Conservation (phyloP, 208 protist genomes). For the Trypanosoma grayi region DNA sequence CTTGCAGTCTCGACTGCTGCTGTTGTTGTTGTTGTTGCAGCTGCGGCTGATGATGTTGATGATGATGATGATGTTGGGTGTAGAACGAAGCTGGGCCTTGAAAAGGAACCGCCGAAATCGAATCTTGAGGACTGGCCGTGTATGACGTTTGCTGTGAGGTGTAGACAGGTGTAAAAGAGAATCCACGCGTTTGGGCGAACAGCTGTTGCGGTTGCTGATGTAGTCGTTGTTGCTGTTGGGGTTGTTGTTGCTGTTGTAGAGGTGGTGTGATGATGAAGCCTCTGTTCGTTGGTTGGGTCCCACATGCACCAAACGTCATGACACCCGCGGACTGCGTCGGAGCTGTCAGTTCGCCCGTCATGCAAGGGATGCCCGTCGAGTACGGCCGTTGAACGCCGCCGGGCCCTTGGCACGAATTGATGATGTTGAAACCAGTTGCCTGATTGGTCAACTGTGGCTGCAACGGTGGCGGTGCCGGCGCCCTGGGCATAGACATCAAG, state of each 20-base stretch:
- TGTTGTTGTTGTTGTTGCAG: neutral
- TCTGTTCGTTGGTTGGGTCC: neutral
- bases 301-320: neutral
- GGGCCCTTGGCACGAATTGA: neutral
- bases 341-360: neutral
- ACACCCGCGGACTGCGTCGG: neutral
- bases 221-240: conserved; percentile 8
- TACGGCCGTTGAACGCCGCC: neutral
- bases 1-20: neutral
- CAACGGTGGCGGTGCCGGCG: neutral
- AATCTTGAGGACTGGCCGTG: neutral
- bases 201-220: conserved; percentile 4
- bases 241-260: conserved; percentile 11
- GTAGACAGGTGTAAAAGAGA: conserved; percentile 21
- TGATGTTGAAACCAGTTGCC: neutral
- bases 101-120: conserved; percentile 1
- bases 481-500: neutral
- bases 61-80: neutral
- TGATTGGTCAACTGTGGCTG: neutral
- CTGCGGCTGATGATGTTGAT: neutral
- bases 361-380: neutral
- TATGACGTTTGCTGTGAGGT: conserved; percentile 19
- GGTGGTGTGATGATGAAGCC: conserved; percentile 8
- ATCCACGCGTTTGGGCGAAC: neutral
- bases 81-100: conserved; percentile 9